These are phyloP conservation scores for Diaporthe destruens DNA, from an alignment of 2,329 filamentous ascomycete species.

Conservation along the genomic window DNA sequence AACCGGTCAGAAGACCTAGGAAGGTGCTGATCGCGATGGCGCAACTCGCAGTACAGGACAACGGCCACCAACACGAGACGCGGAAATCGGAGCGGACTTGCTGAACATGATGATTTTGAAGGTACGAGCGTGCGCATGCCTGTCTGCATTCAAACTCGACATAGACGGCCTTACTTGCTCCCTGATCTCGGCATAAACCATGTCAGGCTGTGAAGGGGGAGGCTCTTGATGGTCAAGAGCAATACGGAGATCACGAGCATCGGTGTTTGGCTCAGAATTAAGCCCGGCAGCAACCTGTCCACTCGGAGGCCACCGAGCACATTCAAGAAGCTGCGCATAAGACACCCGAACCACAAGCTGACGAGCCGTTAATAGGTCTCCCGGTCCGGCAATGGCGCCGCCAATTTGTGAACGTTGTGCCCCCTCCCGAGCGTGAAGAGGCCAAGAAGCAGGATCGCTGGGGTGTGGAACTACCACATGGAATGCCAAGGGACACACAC, in stretches of 20 bases:
- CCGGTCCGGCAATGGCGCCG: constrained; percentile 93
- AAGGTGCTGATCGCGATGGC: constrained; percentile 16
- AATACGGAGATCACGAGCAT: background rate
- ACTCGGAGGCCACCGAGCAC: constrained; percentile 1
- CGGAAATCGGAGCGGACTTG: constrained; percentile 67
- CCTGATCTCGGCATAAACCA: background rate
- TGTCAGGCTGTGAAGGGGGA: background rate
- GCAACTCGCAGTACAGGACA: constrained; percentile 46
- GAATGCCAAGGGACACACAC: constrained; percentile 88
- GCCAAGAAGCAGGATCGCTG: constrained; percentile 75
- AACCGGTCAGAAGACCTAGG: background rate
- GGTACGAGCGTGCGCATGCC: constrained; percentile 51
- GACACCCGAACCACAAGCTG: background rate
- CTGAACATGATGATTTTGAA: constrained; percentile 73
- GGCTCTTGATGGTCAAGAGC: background rate
- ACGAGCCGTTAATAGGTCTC: constrained; percentile 71
- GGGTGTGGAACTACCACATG: constrained; percentile 79
- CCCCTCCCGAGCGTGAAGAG: constrained; percentile 74
- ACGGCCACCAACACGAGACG: constrained; percentile 62
- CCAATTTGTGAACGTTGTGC: constrained; percentile 75
- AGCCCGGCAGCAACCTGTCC: background rate
- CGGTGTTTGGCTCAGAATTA: no score
- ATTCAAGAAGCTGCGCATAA: background rate
- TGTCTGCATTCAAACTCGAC: background rate
- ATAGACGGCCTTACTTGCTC: background rate